phyloP scores from a whole-genome alignment of 805 yeast genomes.

The Saccharomycopsis olivae region DNA sequence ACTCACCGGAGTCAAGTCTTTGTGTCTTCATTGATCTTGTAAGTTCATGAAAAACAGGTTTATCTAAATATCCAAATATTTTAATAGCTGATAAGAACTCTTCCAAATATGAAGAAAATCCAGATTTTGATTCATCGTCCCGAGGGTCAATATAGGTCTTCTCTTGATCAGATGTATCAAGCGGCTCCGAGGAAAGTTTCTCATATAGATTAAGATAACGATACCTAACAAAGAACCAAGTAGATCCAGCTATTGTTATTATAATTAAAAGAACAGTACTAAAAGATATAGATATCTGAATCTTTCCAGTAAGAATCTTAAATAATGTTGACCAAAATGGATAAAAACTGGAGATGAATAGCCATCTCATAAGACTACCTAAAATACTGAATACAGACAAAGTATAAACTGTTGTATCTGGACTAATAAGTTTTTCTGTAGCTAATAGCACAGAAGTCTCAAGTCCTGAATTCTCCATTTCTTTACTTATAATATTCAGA shows the following conservation, averaged over 20 bases:
- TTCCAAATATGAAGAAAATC: constrained; percentile 63
- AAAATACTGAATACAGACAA: constrained; percentile 1
- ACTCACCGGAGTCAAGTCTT: constrained; percentile 66
- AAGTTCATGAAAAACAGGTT: constrained; percentile 83
- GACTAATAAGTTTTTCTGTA: too few species aligned
- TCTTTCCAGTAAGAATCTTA: constrained; percentile 10
- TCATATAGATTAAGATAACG: constrained; percentile 13
- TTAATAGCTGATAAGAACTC: constrained; percentile 86
- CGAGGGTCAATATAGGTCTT: constrained; percentile 10
- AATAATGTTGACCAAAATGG: constrained; percentile 2
- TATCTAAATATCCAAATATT: constrained; percentile 86
- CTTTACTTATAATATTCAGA: too few species aligned
- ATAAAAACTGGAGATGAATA: not conserved
- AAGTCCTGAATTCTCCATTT: too few species aligned
- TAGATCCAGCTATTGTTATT: not conserved
- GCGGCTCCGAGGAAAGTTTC: constrained; percentile 8
- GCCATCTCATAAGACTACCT: constrained; percentile 1
- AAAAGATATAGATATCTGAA: constrained; percentile 14
- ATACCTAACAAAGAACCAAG: constrained; percentile 14
- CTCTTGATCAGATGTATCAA: constrained; percentile 2
- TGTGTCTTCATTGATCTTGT: constrained; percentile 89
- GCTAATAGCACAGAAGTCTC: too few species aligned
- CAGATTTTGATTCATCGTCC: constrained; percentile 29
- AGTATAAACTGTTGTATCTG: not conserved
- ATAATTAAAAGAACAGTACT: constrained; percentile 10